Evolutionary conservation across 495 filamentous ascomycete species (phyloP).

Genomic region (Penicillium waksmanii): DNA sequence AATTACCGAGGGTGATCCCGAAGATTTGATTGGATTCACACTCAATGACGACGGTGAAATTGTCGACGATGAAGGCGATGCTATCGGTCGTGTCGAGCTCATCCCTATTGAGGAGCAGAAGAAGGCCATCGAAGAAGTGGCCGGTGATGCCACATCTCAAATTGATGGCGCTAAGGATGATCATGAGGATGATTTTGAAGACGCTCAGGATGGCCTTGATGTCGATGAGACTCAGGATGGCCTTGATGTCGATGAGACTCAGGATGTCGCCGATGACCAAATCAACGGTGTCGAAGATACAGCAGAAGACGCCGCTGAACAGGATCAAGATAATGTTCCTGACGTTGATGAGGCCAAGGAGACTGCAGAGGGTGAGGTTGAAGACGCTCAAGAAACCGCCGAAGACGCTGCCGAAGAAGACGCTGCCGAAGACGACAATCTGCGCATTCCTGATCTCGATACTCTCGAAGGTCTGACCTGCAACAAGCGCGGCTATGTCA

Average conservation of each 20-base stretch:
- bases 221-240: constrained; percentile 32
- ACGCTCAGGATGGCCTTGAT: constrained; percentile 29
- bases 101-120: constrained; percentile 45
- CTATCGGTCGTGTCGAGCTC: constrained; percentile 60
- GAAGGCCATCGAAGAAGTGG: constrained; percentile 31
- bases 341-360: constrained; percentile 17
- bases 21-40: constrained; percentile 61
- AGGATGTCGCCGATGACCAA: constrained; percentile 16
- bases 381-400: constrained; percentile 32
- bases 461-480: constrained; percentile 62
- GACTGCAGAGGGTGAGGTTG: constrained; percentile 9
- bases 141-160: constrained; percentile 18
- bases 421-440: constrained; percentile 35
- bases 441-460: constrained; percentile 56
- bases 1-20: constrained; percentile 62
- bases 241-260: constrained; percentile 23
- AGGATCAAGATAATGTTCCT: constrained; percentile 17
- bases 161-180: constrained; percentile 24
- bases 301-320: constrained; percentile 37
- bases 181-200: constrained; percentile 43
- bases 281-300: constrained; percentile 25
- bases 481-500: constrained; percentile 66
- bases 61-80: constrained; percentile 66
- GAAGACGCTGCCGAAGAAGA: constrained; percentile 36
- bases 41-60: constrained; percentile 67